Evolutionary conservation across 2,329 filamentous ascomycete species (phyloP).

Genomic region (Talaromyces albobiverticillius): DNA sequence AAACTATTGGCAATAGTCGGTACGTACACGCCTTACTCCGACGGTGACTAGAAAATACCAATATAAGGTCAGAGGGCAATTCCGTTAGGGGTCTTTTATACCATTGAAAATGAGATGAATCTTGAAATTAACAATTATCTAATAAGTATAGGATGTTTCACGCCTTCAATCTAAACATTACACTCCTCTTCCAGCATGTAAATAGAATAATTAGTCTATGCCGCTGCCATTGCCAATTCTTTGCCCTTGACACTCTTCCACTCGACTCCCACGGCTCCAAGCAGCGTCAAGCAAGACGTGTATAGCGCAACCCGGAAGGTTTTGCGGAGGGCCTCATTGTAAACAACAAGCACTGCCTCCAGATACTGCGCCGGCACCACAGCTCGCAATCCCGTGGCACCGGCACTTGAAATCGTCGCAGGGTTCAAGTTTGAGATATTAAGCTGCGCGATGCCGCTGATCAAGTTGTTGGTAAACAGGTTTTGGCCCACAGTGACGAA

Average conservation of each 20-base stretch:
- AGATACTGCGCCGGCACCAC: neutral
- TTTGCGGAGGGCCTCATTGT: neutral
- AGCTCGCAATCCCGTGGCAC: constrained; percentile 29
- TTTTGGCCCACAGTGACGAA: constrained; percentile 37
- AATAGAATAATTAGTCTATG: neutral
- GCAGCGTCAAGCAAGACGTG: neutral
- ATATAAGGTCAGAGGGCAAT: too few species aligned
- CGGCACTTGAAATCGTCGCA: constrained; percentile 26
- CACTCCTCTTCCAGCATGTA: neutral
- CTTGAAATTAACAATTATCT: neutral
- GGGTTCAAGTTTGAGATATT: constrained; percentile 29
- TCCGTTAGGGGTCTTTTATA: too few species aligned
- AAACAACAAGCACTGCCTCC: neutral
- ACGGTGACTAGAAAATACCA: too few species aligned
- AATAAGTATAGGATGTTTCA: neutral
- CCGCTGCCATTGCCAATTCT: neutral
- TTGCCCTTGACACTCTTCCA: constrained; percentile 4
- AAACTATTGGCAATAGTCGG: too few species aligned
- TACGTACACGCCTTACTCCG: too few species aligned
- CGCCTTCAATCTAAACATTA: neutral
- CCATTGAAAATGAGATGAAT: neutral
- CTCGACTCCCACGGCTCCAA: neutral
- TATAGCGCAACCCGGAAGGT: neutral
- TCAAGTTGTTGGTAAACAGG: constrained; percentile 34
- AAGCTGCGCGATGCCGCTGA: constrained; percentile 22